Conservation (phyloP, 257 asterid genomes). For the Phtheirospermum japonicum region DNA sequence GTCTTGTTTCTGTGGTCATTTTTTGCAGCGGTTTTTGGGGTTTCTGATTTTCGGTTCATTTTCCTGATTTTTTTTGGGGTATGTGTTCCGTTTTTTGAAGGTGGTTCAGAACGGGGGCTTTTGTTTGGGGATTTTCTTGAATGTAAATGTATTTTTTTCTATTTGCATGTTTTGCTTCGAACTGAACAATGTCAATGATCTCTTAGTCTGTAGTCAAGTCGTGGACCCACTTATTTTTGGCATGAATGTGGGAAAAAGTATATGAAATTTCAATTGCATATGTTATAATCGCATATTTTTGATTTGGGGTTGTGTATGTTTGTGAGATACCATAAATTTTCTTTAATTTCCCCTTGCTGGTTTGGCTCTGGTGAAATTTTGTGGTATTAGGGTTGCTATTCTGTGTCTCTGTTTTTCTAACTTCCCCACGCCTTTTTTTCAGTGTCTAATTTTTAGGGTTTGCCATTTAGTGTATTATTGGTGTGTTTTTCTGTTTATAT, state of each 20-base stretch:
- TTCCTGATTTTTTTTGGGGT: not conserved
- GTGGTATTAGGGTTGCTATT: slow-evolving; percentile 4
- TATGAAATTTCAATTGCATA: slow-evolving; percentile 1
- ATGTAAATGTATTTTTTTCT: slow-evolving; percentile 15
- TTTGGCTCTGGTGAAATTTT: not conserved
- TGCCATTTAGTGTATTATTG: not conserved
- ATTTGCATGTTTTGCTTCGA: slow-evolving; percentile 24
- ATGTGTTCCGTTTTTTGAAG: not conserved
- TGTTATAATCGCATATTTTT: not conserved
- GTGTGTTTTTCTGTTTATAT: not conserved
- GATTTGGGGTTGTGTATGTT: slow-evolving; percentile 3
- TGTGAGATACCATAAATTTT: not conserved
- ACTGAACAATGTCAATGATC: slow-evolving; percentile 8
- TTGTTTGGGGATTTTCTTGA: slow-evolving; percentile 5
- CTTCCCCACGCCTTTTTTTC: too few species aligned
- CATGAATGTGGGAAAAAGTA: slow-evolving; percentile 1
- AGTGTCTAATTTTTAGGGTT: not conserved
- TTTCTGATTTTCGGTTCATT: slow-evolving; percentile 8
- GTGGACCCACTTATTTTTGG: not conserved
- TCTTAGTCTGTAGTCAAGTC: slow-evolving; percentile 15
- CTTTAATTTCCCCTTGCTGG: not conserved
- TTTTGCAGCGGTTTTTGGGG: slow-evolving; percentile 18
- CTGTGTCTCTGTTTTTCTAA: not conserved
- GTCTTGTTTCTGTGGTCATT: slow-evolving; percentile 1
- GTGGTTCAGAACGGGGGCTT: slow-evolving; percentile 1